Percentiles rank a stretch among this genome's conserved stretches.
Evolutionary conservation across 1,139 yeast species (phyloP).

Genomic region (Blastobotrys aristatus): DNA sequence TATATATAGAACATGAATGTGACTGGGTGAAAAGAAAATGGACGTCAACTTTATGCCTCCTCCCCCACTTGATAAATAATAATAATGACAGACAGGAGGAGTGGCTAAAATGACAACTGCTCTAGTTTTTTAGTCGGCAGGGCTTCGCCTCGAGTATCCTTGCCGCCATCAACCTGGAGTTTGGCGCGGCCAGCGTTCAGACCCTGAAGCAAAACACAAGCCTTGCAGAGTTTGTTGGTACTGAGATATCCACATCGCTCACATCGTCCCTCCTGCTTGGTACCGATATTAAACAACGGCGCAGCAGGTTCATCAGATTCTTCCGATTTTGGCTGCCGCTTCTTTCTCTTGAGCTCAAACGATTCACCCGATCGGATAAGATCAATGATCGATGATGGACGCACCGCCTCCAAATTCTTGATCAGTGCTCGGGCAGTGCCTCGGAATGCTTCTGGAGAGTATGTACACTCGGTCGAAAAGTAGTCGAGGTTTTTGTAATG

Average conservation of each 20-base stretch:
- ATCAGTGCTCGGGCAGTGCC: conserved; percentile 94
- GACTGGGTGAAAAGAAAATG: no score
- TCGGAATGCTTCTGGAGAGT: conserved; percentile 97
- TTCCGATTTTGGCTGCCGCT: conserved; percentile 5
- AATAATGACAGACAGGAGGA: no score
- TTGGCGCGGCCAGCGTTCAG: conserved; percentile 63
- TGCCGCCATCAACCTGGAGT: conserved; percentile 38
- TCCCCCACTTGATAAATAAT: no score
- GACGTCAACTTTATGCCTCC: no score
- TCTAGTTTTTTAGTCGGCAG: conserved; percentile 61
- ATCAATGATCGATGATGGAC: conserved; percentile 93
- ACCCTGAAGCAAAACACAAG: conserved; percentile 83
- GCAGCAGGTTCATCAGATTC: conserved; percentile 9
- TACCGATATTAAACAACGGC: conserved; percentile 11
- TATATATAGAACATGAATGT: no score
- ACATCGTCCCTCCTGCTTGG: conserved; percentile 41
- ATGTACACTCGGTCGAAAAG: conserved; percentile 95
- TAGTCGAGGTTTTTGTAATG: conserved; percentile 93
- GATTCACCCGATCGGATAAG: conserved; percentile 93
- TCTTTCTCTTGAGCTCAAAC: conserved; percentile 49
- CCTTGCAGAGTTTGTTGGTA: conserved; percentile 84
- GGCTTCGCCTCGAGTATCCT: conserved; percentile 55
- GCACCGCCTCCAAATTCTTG: conserved; percentile 80
- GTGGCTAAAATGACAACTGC: conserved; percentile 54
- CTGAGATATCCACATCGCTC: conserved; percentile 90